Base-by-base conservation (phyloP, 192 early-diverging fungal genomes). In the Obelidium mucronatum region DNA sequence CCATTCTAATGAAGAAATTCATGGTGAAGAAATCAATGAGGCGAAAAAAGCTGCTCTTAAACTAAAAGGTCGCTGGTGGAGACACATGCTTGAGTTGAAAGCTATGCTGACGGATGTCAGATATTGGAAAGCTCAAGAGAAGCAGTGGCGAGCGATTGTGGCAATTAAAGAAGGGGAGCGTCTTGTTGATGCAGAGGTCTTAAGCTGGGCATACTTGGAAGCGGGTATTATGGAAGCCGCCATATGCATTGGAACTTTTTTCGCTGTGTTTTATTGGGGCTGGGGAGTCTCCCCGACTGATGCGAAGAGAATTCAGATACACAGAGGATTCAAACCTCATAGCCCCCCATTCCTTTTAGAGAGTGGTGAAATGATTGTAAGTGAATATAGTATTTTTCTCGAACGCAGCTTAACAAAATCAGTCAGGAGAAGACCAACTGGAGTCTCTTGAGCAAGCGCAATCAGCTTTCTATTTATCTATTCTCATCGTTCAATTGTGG, bases 131-230 rank as follows among this genome's bases (percentile, higher is more conserved):
- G 79, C 76, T 0, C 72, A 83, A 48, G 70, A 78, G 30, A 54
- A 39, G 30, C 31, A 77, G 39, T 77, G 77, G 68, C 19, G 37
- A 17, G 77, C 77, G 6, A 42, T 78, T 26, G n/a, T 73, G n/a
- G 68, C 69, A 8, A 65, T 78, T 0, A 77, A 78, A 22, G 78
- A 65, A 0, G 95, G 92, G 37, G 97, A 97, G 76, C 63, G 93
- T 15, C 84, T 98, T 36, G 94, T 98, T 19, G 97, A 98, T 79
- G 80, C 83, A n/a, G 91, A 93, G 67, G 86, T 97, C 31, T 78
- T 98, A 36, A 87, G 85, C 67, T 98, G 94, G 93, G 78, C 95
- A 22, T 97, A 96, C 40, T 73, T 98, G 6, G 97, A 98, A 72
- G 85, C 90, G 4, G 97, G 97, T 30, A 53, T 95, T 17, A 87